Conservation (phyloP, 2,329 filamentous ascomycete genomes). For the Phialemoniopsis sp. region DNA sequence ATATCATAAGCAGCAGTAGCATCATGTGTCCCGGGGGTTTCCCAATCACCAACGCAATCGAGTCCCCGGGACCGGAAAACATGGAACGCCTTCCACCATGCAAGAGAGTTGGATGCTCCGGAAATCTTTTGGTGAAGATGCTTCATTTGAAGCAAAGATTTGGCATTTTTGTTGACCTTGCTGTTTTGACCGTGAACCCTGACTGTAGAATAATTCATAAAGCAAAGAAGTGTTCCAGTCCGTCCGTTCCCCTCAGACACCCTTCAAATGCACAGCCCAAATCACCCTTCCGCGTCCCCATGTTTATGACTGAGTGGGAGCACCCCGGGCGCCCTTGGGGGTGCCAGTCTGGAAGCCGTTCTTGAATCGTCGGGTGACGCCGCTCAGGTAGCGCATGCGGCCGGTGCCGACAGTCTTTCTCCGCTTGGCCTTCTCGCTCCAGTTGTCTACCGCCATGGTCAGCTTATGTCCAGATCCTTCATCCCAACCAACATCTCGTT, state of each 20-base stretch:
- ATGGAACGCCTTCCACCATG: background rate
- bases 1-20: too few species aligned
- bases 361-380: constrained; percentile 87
- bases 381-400: constrained; percentile 93
- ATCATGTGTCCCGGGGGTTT: background rate
- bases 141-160: background rate
- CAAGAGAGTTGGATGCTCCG: background rate
- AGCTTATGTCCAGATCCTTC: background rate
- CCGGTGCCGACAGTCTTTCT: constrained; percentile 99
- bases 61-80: background rate
- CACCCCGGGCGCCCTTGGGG: constrained; percentile 78
- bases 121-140: background rate
- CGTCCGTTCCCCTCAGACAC: constrained; percentile 1
- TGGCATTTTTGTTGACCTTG: background rate
- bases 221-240: background rate
- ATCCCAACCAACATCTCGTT: constrained; percentile 12
- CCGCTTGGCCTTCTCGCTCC: constrained; percentile 99
- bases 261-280: background rate
- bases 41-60: background rate
- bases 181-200: constrained; percentile 1
- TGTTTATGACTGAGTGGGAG: constrained; percentile 29
- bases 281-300: background rate
- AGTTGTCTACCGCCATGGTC: constrained; percentile 72
- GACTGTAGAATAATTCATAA: background rate
- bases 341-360: constrained; percentile 94